Percentiles rank a stretch among this genome's conserved stretches.
Conservation (phyloP, 2,329 filamentous ascomycete genomes). For the Neopestalotiopsis sp. region DNA sequence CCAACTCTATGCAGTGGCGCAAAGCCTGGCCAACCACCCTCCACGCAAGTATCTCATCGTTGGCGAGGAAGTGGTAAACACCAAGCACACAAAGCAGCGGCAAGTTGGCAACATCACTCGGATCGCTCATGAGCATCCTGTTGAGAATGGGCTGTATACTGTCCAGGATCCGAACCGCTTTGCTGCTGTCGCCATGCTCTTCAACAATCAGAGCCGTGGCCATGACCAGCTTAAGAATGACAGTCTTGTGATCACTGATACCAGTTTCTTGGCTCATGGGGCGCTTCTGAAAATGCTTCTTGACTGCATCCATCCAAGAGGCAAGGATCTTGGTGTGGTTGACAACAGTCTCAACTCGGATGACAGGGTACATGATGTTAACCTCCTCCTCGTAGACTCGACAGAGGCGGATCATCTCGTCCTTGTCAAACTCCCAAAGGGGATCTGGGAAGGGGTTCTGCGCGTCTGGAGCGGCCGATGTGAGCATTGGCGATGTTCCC, state of each 20-base stretch:
- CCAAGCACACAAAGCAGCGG: conserved; percentile 57
- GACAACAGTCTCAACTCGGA: conserved; percentile 75
- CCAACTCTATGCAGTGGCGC: conserved; percentile 79
- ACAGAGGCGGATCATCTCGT: conserved; percentile 82
- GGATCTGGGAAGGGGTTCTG: conserved; percentile 63
- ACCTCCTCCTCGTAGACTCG: conserved; percentile 88
- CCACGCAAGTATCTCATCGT: conserved; percentile 87
- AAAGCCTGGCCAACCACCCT: conserved; percentile 84
- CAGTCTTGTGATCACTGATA: conserved; percentile 60
- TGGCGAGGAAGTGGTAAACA: conserved; percentile 81
- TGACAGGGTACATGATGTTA: conserved; percentile 88
- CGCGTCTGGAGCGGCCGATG: conserved; percentile 43
- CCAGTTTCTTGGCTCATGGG: conserved; percentile 40
- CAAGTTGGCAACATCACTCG: conserved; percentile 51
- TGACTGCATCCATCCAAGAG: conserved; percentile 69
- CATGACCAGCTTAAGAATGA: conserved; percentile 82
- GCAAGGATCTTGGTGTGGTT: conserved; percentile 73
- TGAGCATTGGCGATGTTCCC: conserved; percentile 38
- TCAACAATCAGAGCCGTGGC: conserved; percentile 80
- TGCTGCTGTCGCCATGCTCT: conserved; percentile 77
- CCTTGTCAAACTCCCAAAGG: conserved; percentile 77
- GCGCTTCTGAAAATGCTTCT: conserved; percentile 38
- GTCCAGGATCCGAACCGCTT: conserved; percentile 75
- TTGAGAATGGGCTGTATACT: conserved; percentile 77
- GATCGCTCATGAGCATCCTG: conserved; percentile 63